Percentiles rank a stretch among this genome's conserved stretches.
phyloP scores from a whole-genome alignment of 495 filamentous ascomycete species.

The Aspergillus campestris region DNA sequence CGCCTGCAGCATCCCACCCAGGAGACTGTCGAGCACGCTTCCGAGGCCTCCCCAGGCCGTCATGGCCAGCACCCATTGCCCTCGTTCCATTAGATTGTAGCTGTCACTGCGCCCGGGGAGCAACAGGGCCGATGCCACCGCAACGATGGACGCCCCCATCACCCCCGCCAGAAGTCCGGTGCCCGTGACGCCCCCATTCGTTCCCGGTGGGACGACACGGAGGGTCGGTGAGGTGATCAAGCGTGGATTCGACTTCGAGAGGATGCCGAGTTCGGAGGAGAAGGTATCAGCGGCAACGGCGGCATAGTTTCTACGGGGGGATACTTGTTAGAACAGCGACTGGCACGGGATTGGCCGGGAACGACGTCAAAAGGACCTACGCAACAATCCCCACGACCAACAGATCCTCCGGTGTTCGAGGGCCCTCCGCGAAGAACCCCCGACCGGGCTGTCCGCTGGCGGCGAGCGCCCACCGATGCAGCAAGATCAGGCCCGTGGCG shows the following conservation, averaged over 20 bases:
- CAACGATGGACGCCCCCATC: conserved; percentile 65
- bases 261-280: conserved; percentile 89
- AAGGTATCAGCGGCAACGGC: conserved; percentile 90
- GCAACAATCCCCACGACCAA: conserved; percentile 50
- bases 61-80: conserved; percentile 50
- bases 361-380: conserved; percentile 20
- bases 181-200: conserved; percentile 82
- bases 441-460: neutral
- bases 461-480: conserved; percentile 60
- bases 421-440: conserved; percentile 28
- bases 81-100: conserved; percentile 41
- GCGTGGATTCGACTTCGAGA: conserved; percentile 64
- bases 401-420: conserved; percentile 31
- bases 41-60: conserved; percentile 67
- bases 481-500: conserved; percentile 61
- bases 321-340: no score
- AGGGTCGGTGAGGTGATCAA: conserved; percentile 78
- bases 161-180: conserved; percentile 66
- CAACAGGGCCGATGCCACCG: conserved; percentile 52
- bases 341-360: no score
- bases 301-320: conserved; percentile 62
- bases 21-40: conserved; percentile 74
- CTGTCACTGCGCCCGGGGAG: conserved; percentile 40
- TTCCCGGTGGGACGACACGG: conserved; percentile 73
- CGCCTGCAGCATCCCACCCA: conserved; percentile 79